Conservation (phyloP, 1,284 basidiomycete genomes). For the Pseudozyma tsukubaensis region DNA sequence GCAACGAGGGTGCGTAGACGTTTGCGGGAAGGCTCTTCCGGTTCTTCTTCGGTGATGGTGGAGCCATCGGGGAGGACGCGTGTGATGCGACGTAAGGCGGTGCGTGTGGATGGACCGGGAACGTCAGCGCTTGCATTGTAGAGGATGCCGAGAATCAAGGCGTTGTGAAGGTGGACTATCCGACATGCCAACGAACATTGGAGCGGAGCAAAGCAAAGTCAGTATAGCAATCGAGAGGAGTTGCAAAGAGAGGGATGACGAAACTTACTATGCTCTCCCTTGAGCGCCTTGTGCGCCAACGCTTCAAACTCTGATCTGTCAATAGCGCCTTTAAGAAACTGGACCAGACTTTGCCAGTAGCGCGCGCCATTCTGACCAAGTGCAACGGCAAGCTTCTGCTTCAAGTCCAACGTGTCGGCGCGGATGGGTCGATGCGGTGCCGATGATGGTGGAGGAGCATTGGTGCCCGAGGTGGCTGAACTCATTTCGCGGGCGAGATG, state of each 20-base stretch:
- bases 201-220: background rate
- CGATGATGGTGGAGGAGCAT: constrained; percentile 21
- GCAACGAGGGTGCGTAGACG: constrained; percentile 63
- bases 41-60: constrained; percentile 49
- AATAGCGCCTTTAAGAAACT: constrained; percentile 69
- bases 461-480: constrained; percentile 27
- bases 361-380: constrained; percentile 59
- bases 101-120: constrained; percentile 54
- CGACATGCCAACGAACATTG: constrained; percentile 70
- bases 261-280: constrained; percentile 61
- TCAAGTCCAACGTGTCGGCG: constrained; percentile 62
- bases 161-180: constrained; percentile 70
- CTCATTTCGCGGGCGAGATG: constrained; percentile 39
- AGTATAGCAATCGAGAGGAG: background rate
- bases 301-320: constrained; percentile 69
- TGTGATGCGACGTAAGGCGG: constrained; percentile 33
- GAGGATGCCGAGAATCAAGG: constrained; percentile 70
- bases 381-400: constrained; percentile 61
- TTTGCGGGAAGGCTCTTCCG: constrained; percentile 61
- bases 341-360: constrained; percentile 69
- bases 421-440: constrained; percentile 47
- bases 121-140: constrained; percentile 68
- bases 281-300: constrained; percentile 54
- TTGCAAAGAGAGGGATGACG: background rate
- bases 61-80: constrained; percentile 45